Percentiles rank a stretch among this genome's conserved stretches.
Evolutionary conservation across 2,329 filamentous ascomycete species (phyloP).

Genomic region (Chaetoscypha palmicola): DNA sequence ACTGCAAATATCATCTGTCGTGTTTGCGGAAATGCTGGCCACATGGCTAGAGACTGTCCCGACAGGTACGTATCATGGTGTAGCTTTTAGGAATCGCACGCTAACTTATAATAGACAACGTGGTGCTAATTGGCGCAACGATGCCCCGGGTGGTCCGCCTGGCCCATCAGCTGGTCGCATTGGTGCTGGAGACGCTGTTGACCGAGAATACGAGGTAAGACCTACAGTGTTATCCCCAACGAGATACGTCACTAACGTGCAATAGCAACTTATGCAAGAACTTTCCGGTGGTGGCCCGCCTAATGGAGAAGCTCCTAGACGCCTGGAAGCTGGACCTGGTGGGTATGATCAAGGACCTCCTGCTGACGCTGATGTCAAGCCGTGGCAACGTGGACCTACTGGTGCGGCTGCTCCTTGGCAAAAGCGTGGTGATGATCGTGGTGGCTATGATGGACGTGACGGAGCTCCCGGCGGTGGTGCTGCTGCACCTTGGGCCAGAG

Average conservation of each 20-base stretch:
- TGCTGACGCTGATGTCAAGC: constrained; percentile 56
- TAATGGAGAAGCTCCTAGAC: constrained; percentile 57
- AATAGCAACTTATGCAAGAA: constrained; percentile 93
- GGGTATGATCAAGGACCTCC: constrained; percentile 45
- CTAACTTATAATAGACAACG: constrained; percentile 48
- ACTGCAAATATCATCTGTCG: constrained; percentile 99
- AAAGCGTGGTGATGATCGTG: constrained; percentile 39
- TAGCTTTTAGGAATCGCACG: neutral
- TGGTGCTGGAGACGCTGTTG: constrained; percentile 72
- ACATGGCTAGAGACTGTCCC: constrained; percentile 97
- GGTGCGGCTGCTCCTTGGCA: constrained; percentile 77
- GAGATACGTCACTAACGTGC: constrained; percentile 31
- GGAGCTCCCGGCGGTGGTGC: constrained; percentile 32
- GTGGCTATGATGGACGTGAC: constrained; percentile 34
- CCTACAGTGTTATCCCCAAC: constrained; percentile 13
- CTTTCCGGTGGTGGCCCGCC: constrained; percentile 65
- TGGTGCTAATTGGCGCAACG: constrained; percentile 87
- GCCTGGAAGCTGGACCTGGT: constrained; percentile 77
- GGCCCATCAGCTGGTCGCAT: constrained; percentile 55
- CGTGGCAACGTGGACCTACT: constrained; percentile 82
- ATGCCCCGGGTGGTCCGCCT: constrained; percentile 44
- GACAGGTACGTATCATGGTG: constrained; percentile 49
- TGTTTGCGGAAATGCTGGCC: constrained; percentile 93
- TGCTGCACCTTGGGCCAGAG: constrained; percentile 55
- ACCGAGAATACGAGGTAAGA: constrained; percentile 89